Base-by-base conservation (phyloP, 2,329 filamentous ascomycete species). In the Exserohilum turcica region DNA sequence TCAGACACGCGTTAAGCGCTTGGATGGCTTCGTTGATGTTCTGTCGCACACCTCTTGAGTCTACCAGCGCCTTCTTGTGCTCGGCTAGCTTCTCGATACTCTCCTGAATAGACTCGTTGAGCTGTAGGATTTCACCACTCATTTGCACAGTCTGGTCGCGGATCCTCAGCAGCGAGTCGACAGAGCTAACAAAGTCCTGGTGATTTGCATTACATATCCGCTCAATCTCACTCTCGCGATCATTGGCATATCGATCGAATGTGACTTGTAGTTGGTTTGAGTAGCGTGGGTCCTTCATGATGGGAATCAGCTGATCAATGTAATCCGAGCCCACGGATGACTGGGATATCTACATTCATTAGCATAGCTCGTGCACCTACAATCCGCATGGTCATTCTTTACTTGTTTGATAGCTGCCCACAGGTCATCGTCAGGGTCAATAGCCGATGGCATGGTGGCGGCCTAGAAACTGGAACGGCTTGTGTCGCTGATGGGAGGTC, bases 1-100 rank as follows among this genome's bases (percentile, higher is more conserved):
- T 92, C 32, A 99, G 80, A 55, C 93, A 97, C 64, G 96, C 92
- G 64, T 91, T 90, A 53, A 99, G 79, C 2, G 92, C 92, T 73
- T 91, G 86, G 1, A 89, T 91, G 9, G 92, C 91, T 66, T 99
- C 93, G 59, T 95, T 90, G 54, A 99, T 96, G 66, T 99, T 99
- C 73, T 97, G 92, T 9, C 93, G 87, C 39, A 97, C 90, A 24
- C 90, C 88, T 44, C 92, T 87, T 4, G 92, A 97, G 68, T 97
- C 92, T 21, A 99, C 94, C 28, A 99, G 80, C 2, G 89, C 90
- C 74, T 92, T 92, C 77, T 99, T 99, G 76, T 97, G 93, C 68
- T 91, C 89, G 0, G 93, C 93, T 31, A 99, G 81, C 73, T 92
- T 92, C 78, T 97, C 92, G 0, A 94, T 97, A 71, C 92, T 97